phyloP scores from a whole-genome alignment of 352 stramenopile species.

The Achlya hypogyna region DNA sequence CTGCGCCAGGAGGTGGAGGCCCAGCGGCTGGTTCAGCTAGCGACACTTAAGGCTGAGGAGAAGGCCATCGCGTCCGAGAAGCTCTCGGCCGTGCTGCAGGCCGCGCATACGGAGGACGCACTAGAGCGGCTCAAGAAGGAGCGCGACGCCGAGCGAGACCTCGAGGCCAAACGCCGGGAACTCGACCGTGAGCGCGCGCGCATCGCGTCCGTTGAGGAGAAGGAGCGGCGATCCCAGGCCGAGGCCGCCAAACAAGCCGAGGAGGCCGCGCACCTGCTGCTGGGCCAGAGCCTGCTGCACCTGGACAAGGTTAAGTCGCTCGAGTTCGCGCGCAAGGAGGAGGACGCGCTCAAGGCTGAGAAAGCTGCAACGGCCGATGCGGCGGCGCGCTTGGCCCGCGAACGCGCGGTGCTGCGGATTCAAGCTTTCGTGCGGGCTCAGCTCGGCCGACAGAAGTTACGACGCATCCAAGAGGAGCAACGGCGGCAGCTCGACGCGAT shows the following conservation, averaged over 20 bases:
- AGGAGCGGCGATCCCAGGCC: constrained; percentile 20
- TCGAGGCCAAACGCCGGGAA: not conserved
- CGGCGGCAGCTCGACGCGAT: constrained; percentile 39
- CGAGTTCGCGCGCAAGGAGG: constrained; percentile 34
- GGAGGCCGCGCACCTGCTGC: constrained; percentile 48
- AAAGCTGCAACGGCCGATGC: constrained; percentile 40
- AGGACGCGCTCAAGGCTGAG: constrained; percentile 27
- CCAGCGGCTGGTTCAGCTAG: constrained; percentile 38
- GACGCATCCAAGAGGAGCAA: constrained; percentile 41
- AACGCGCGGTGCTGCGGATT: constrained; percentile 58
- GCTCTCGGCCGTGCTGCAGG: not conserved
- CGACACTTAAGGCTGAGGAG: constrained; percentile 36
- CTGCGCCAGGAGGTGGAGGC: constrained; percentile 35
- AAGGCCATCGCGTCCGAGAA: constrained; percentile 11
- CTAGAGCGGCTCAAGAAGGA: not conserved
- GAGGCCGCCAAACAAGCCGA: constrained; percentile 36
- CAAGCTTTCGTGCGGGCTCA: constrained; percentile 50
- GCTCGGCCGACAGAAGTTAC: constrained; percentile 32
- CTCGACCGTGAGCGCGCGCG: constrained; percentile 1
- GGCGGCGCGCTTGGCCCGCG: constrained; percentile 31
- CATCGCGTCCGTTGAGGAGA: constrained; percentile 10
- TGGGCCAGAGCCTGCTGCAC: constrained; percentile 19
- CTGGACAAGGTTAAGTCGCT: constrained; percentile 44
- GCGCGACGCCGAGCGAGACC: not conserved
- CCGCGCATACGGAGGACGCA: constrained; percentile 12